Base-by-base conservation (phyloP, 2,329 filamentous ascomycete genomes). In the Pseudopyrenochaeta lycopersici region DNA sequence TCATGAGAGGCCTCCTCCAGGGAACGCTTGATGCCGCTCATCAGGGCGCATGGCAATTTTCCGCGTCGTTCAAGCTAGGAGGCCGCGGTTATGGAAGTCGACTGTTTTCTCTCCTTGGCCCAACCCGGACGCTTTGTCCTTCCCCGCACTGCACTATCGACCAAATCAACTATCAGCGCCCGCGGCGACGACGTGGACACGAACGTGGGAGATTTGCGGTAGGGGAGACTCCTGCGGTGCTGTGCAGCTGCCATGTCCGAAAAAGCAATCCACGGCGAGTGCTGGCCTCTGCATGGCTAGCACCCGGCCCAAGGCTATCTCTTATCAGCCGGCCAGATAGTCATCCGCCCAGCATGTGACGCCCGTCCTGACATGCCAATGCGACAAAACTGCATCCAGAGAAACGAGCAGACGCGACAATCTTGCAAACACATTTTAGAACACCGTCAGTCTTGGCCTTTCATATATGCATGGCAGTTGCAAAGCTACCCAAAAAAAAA, bases 21-120 rank as follows among this genome's bases (percentile, higher is more conserved):
- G 54, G 72, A 66, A 66, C 73, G 74, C 64, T 76, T 76, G 66
- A 71, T 61, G 59, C 70, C 67, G 64, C 67, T 76, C 73, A 76
- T 76, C 64, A 66, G 69, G 64, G 69, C 71, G 68, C 71, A 74
- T 75, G 64, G 70, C 70, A 74, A 63, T 56, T 52, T 47, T 52
- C 51, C 46, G n/a, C 38, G 52, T 40, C 14, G 51, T 49, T 52
- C 47, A 38, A 38, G 35, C 35, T 38, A 20, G 18, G 20, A 23
- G 7, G 21, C 20, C 20, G 39, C 23, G 39, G 38, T 20, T 29
- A 29, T 4, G 21, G 17, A 20, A 7, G 17, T n/a, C n/a, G 35
- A 10, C 12, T 20, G 35, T 15, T 38, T 20, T n/a, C n/a, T n/a
- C n/a, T n/a, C n/a, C n/a, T n/a, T n/a, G n/a, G n/a, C n/a, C n/a